Base-by-base conservation (phyloP, 2,329 filamentous ascomycete genomes). In the Pochonia chlamydosporia region DNA sequence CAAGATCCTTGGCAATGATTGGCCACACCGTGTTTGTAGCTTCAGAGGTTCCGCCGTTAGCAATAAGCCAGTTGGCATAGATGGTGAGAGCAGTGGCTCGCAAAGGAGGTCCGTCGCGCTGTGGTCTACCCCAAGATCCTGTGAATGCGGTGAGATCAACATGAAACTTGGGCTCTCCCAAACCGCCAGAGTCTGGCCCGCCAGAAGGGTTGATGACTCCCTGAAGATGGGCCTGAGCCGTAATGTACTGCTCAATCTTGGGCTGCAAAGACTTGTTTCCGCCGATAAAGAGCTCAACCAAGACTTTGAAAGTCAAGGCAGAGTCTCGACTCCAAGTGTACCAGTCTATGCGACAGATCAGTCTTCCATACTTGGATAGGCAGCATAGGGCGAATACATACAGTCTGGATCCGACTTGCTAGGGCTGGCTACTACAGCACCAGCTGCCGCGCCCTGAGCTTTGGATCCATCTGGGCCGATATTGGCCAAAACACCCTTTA, bases 291-390 rank as follows among this genome's bases (percentile, higher is more conserved):
- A 77, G 70, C 56, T 90, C 86, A 3, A 85, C 69, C 10, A 90
- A 65, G 18, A 72, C 70, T 64, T 87, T 88, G 67, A 84, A 78
- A 1, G 80, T 79, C 43, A 90, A 71, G n/a, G 82, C 84, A 3
- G 84, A 76, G 62, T 91, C 87, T 53, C 87, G 73, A 4, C 82
- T 88, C 87, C 86, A 91, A 1, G 84, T 88, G 59, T 81, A 90
- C 63, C 76, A 89, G 63, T 90, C 84, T 87, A 35, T 31, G 8
- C 26, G 9, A 11, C 13, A 45, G 13, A 9, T 33, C 20, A 23
- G 33, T 20, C 8, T 21, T 20, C 7, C 28, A 36, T 9, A 37
- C 11, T 21, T 11, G 14, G 11, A 36, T 11, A n/a, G 21, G 1
- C 9, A 30, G 20, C 48, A 46, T 35, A 5, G 23, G 6, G 3